These are phyloP conservation scores for Saturnispora kantuleensis DNA, from an alignment of 805 yeast genomes.

Conservation along the genomic window DNA sequence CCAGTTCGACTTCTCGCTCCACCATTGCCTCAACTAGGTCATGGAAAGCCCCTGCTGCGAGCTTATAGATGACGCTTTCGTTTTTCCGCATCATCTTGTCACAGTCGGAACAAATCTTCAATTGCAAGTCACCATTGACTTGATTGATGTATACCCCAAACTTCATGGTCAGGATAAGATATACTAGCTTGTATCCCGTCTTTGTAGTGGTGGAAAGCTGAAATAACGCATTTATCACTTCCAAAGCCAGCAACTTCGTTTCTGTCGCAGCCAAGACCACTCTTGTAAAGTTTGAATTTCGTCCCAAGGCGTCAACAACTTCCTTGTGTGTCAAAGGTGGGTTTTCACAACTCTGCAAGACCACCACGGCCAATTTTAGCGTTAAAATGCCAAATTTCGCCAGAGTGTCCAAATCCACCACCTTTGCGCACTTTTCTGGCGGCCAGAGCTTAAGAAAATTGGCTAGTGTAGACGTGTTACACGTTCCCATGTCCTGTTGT, in stretches of 20 bases:
- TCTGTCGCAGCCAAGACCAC: background rate
- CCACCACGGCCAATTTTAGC: no score
- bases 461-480: no score
- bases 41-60: conserved; percentile 2
- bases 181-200: conserved; percentile 12
- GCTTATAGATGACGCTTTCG: conserved; percentile 10
- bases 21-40: background rate
- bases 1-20: background rate
- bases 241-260: background rate
- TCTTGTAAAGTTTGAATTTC: background rate
- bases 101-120: conserved; percentile 8
- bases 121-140: conserved; percentile 1
- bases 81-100: conserved; percentile 10
- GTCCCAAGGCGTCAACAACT: background rate
- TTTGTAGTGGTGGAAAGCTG: conserved; percentile 10
- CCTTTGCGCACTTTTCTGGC: background rate
- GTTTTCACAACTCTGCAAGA: no score
- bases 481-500: background rate
- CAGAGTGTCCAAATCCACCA: background rate
- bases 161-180: conserved; percentile 11
- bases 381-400: background rate
- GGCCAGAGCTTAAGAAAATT: no score
- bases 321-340: background rate
- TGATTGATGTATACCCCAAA: conserved; percentile 7
- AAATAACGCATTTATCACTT: conserved; percentile 7